These are phyloP conservation scores for Termitomyces sp. DNA, from an alignment of 768 basidiomycete genomes.

Conservation along the genomic window DNA sequence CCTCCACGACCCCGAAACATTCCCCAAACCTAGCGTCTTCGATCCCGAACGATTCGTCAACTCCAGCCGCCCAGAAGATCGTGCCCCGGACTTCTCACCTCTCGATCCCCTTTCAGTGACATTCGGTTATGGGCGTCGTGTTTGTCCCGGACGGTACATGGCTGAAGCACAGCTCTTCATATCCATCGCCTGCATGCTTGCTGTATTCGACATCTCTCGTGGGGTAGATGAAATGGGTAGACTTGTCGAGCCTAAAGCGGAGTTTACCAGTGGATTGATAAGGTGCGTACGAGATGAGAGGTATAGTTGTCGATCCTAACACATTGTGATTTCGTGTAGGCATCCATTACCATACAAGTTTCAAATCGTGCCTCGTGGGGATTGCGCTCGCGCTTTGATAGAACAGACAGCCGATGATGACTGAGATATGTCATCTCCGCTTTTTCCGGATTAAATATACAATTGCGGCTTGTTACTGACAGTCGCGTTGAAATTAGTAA, in stretches of 20 bases:
- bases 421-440: not conserved
- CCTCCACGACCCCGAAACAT: conserved; percentile 40
- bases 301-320: not conserved
- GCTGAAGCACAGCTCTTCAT: conserved; percentile 42
- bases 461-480: not conserved
- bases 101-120: conserved; percentile 29
- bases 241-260: conserved; percentile 23
- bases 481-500: not conserved
- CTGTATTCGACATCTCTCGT: conserved; percentile 33
- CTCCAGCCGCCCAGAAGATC: conserved; percentile 10
- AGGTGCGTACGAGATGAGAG: conserved; percentile 23
- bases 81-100: conserved; percentile 24
- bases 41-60: conserved; percentile 43
- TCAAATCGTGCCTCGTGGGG: conserved; percentile 25
- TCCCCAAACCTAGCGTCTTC: conserved; percentile 41
- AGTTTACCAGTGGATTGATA: conserved; percentile 39
- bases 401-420: conserved; percentile 21
- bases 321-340: conserved; percentile 13
- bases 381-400: conserved; percentile 21
- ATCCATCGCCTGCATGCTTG: conserved; percentile 37
- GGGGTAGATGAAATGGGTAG: conserved; percentile 30
- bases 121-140: conserved; percentile 39
- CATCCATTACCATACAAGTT: conserved; percentile 30
- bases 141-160: conserved; percentile 44
- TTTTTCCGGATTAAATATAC: not conserved